phyloP scores from a whole-genome alignment of 805 yeast genomes.

The Hanseniaspora nectarophila region DNA sequence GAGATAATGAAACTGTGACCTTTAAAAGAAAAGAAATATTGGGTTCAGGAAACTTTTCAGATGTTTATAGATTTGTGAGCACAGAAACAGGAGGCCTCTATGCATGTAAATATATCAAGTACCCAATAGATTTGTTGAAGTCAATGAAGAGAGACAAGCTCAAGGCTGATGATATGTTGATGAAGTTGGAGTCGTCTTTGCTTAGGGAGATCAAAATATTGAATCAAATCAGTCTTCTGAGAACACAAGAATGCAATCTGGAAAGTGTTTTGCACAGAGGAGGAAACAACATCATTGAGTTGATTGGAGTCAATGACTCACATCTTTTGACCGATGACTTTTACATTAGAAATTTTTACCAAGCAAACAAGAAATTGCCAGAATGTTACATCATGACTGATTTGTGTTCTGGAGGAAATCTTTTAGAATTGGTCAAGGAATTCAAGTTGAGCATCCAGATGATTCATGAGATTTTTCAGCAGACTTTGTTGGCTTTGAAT shows the following conservation, averaged over 20 bases:
- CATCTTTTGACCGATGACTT: slow-evolving; percentile 19
- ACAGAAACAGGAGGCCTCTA: slow-evolving; percentile 25
- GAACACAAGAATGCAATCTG: background rate
- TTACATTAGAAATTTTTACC: slow-evolving; percentile 20
- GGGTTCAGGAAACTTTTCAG: slow-evolving; percentile 61
- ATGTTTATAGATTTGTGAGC: slow-evolving; percentile 40
- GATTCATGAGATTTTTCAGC: slow-evolving; percentile 54
- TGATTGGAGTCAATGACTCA: slow-evolving; percentile 38
- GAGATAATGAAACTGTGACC: slow-evolving; percentile 14
- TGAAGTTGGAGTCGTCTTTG: slow-evolving; percentile 49
- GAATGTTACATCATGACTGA: slow-evolving; percentile 51
- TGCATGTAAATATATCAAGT: slow-evolving; percentile 59
- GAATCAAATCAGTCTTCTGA: slow-evolving; percentile 27
- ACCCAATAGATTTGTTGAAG: slow-evolving; percentile 25
- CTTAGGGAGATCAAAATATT: slow-evolving; percentile 66
- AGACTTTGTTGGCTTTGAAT: slow-evolving; percentile 54
- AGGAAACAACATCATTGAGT: slow-evolving; percentile 60
- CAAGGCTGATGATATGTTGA: slow-evolving; percentile 32
- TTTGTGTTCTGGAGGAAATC: slow-evolving; percentile 74
- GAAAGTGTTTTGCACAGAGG: background rate
- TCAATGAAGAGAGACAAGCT: slow-evolving; percentile 20
- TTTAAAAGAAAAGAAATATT: slow-evolving; percentile 35
- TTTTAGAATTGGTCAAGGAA: slow-evolving; percentile 53
- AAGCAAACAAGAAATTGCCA: slow-evolving; percentile 21
- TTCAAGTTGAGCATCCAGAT: slow-evolving; percentile 37